Conservation (phyloP, 2,329 filamentous ascomycete species). For the Gaeumannomyces tritici region DNA sequence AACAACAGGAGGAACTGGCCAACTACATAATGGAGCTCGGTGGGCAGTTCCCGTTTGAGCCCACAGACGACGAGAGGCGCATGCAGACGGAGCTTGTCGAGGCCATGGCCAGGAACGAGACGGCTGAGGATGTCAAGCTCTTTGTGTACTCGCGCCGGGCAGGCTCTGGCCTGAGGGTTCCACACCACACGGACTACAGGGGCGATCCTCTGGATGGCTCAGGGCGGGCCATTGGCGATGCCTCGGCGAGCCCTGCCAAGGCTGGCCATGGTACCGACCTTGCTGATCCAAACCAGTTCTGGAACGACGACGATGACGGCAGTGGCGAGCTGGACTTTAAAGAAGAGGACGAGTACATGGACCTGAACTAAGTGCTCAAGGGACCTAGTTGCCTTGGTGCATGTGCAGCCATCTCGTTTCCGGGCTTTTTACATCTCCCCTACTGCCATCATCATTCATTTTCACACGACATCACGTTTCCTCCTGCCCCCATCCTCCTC, state of each 20-base stretch:
- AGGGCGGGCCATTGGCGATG: slow-evolving; percentile 23
- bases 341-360: slow-evolving; percentile 82
- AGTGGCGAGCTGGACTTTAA: slow-evolving; percentile 74
- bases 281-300: slow-evolving; percentile 46
- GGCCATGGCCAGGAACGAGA: slow-evolving; percentile 42
- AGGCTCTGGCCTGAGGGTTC: slow-evolving; percentile 81
- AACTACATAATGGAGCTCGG: slow-evolving; percentile 65
- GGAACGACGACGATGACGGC: slow-evolving; percentile 62
- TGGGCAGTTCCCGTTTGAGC: slow-evolving; percentile 67
- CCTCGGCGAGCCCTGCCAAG: slow-evolving; percentile 19
- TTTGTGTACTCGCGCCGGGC: slow-evolving; percentile 78
- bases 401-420: too few relatives aligned
- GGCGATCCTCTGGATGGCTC: slow-evolving; percentile 61
- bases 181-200: slow-evolving; percentile 84
- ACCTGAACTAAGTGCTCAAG: slow-evolving; percentile 8
- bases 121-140: slow-evolving; percentile 6
- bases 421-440: not conserved
- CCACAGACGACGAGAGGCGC: slow-evolving; percentile 84
- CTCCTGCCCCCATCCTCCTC: not conserved
- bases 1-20: slow-evolving; percentile 79
- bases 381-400: too few relatives aligned
- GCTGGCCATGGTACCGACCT: slow-evolving; percentile 33
- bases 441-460: not conserved
- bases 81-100: slow-evolving; percentile 93
- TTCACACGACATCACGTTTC: not conserved